Base-by-base conservation (phyloP, 1,284 basidiomycete genomes). In the Rhizopogon parksii region DNA sequence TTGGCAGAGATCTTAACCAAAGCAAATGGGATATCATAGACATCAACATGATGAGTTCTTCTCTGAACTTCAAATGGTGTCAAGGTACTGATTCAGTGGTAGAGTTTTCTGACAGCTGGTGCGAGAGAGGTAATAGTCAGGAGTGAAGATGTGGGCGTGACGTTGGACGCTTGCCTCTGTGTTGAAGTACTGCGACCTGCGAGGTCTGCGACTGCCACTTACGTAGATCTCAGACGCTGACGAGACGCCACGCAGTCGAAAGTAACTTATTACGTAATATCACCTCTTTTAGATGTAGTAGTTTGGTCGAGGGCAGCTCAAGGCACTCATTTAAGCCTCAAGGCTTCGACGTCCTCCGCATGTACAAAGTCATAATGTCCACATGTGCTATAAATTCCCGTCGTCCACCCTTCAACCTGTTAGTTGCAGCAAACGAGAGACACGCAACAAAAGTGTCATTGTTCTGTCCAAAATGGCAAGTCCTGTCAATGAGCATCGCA, bases 21-120 rank as follows among this genome's bases (percentile, higher is more conserved):
- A 65, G 57, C 30, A 74, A 17, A 57, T 76, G 75, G 47, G 77
- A 80, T 54, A 76, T 12, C 47, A 78, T 55, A 36, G 72, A 74
- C 63, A 74, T 67, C 50, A 80, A 61, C 78, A 80, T 77, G 50
- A 48, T 53, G 40, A 35, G 19, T 27, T 17, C 3, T 11, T 17
- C 40, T 30, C 27, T 3, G 12, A 30, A 17, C 25, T 42, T 42
- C 15, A 11, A 19, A 19, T 30, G 27, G 27, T 30, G 27, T 24
- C 27, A 30, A 32, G 4, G 32, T 32, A 11, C 32, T 32, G 32
- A 1, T 24, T 24, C 1, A 6, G 5, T 24, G 21, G 21, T 24
- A 6, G 21, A 30, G 11, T 15, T n/a, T 30, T 17, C 39, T 42
- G 40, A 12, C 15, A 19, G 12, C 12, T 14, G 27, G 12, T 32